These are phyloP conservation scores for Penicillium herquei DNA, from an alignment of 495 filamentous ascomycete genomes.

Conservation along the genomic window DNA sequence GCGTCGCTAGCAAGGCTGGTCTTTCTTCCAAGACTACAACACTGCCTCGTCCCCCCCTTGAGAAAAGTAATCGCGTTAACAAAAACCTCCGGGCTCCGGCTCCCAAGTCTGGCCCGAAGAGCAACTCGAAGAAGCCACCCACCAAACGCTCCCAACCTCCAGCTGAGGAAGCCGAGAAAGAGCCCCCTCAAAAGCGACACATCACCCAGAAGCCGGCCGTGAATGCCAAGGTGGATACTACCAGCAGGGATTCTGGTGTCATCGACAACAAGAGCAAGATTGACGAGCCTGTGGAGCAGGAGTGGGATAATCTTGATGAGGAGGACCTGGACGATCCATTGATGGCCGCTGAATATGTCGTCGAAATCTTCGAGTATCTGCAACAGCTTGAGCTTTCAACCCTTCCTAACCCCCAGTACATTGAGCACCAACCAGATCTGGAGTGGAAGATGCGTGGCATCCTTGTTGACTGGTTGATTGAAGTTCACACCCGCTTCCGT, in stretches of 20 bases:
- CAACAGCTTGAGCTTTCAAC: conserved; percentile 80
- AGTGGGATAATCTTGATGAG: conserved; percentile 28
- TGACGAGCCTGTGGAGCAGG: neutral
- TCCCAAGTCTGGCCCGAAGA: conserved; percentile 33
- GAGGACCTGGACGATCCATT: conserved; percentile 91
- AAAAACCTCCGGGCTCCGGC: conserved; percentile 68
- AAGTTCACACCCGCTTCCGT: conserved; percentile 96
- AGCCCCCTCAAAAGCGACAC: conserved; percentile 53
- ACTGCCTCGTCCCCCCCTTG: conserved; percentile 49
- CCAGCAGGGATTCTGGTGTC: conserved; percentile 8
- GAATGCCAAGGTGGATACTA: neutral
- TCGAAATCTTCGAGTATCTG: conserved; percentile 96
- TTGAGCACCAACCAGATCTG: conserved; percentile 86
- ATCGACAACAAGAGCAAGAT: conserved; percentile 2
- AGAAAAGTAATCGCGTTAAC: conserved; percentile 66
- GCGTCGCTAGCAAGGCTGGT: conserved; percentile 53
- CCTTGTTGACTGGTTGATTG: conserved; percentile 96
- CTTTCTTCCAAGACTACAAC: conserved; percentile 67
- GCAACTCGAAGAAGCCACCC: conserved; percentile 41
- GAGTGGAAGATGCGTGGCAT: conserved; percentile 99
- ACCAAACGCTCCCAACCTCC: conserved; percentile 26
- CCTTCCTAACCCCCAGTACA: conserved; percentile 88
- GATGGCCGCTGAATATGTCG: conserved; percentile 97
- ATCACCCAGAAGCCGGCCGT: conserved; percentile 42
- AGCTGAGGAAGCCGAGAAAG: conserved; percentile 61